Conservation (phyloP, 768 basidiomycete genomes). For the Tylopilus subfusipes region DNA sequence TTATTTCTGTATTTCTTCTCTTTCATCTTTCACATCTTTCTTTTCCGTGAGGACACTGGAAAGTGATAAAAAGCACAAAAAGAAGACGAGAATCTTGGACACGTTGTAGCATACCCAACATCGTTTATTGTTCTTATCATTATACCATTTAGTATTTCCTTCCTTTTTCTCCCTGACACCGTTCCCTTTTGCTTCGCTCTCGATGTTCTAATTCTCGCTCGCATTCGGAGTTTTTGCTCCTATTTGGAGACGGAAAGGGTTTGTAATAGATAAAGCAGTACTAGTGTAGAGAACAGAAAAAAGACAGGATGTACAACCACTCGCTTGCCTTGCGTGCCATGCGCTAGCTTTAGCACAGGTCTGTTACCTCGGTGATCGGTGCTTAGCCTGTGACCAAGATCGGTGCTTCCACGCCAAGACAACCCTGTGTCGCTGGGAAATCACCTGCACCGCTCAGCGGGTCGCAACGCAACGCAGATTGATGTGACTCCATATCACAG, state of each 20-base stretch:
- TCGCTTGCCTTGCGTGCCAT: background rate
- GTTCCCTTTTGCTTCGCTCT: background rate
- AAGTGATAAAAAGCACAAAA: conserved; percentile 16
- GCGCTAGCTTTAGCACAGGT: background rate
- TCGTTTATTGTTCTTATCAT: conserved; percentile 23
- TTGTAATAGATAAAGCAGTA: conserved; percentile 20
- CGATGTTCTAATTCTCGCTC: background rate
- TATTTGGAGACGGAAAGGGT: background rate
- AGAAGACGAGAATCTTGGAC: conserved; percentile 12
- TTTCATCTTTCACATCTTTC: background rate
- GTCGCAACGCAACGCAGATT: background rate
- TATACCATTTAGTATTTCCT: conserved; percentile 14
- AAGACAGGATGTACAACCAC: conserved; percentile 7
- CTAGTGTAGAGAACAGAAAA: conserved; percentile 18
- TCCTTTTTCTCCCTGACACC: background rate
- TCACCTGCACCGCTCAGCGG: background rate
- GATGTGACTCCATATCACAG: too few relatives aligned
- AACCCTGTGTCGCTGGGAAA: background rate
- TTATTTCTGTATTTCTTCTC: conserved; percentile 29
- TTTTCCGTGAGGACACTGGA: conserved; percentile 5
- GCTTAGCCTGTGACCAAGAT: background rate
- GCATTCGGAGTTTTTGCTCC: background rate
- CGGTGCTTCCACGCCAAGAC: background rate
- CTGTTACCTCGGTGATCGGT: conserved; percentile 4
- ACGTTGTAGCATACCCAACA: conserved; percentile 21